Conservation (phyloP, 164 flowering plant species). For the Tetrastigma voinierianum region DNA sequence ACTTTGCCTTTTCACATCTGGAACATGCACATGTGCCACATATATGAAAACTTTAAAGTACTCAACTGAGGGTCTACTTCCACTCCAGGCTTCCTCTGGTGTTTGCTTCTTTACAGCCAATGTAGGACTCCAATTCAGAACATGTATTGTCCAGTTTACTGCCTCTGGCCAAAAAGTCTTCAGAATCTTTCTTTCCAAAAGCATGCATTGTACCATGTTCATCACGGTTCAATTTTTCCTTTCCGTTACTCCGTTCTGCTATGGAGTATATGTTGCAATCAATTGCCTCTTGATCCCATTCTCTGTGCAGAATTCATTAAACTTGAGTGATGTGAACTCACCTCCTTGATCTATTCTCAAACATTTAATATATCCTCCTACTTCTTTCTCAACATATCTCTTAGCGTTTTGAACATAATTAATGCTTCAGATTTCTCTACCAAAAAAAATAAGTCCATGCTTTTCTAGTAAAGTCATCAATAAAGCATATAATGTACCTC, state of each 20-base stretch:
- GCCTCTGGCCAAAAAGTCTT: not conserved
- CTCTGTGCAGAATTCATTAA: not conserved
- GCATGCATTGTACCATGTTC: not conserved
- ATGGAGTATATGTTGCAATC: fast-evolving
- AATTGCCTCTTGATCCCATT: no score
- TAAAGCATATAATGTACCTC: not conserved
- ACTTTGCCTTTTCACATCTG: not conserved
- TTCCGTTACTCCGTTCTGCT: no score
- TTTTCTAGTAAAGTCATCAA: not conserved
- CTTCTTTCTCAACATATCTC: no score
- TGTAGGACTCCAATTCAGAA: not conserved
- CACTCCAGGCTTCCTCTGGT: no score
- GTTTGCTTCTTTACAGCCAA: no score
- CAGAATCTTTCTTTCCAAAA: slow-evolving; percentile 5
- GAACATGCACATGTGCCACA: no score
- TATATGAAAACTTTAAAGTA: slow-evolving; percentile 2
- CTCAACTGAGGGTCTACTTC: no score
- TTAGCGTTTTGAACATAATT: no score
- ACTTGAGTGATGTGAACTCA: not conserved
- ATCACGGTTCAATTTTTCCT: no score
- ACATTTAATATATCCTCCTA: not conserved
- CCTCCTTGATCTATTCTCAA: not conserved
- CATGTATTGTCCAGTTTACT: not conserved
- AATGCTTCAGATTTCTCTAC: not conserved
- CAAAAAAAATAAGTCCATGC: not conserved